phyloP scores from a whole-genome alignment of 352 stramenopile species.

The Phytophthora pistaciae region DNA sequence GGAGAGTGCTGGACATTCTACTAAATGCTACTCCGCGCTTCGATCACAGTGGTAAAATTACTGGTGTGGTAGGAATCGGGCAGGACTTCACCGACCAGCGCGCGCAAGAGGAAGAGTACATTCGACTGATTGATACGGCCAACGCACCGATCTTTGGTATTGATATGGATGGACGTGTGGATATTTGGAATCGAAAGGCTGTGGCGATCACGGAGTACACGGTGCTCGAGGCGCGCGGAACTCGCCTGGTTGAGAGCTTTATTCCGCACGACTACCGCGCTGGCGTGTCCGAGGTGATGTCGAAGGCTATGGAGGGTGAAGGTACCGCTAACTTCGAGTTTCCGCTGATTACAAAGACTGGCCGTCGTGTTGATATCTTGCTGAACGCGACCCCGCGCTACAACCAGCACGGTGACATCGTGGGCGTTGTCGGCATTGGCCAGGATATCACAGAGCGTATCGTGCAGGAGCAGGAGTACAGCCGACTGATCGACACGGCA shows the following conservation, averaged over 20 bases:
- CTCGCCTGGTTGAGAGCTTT: conserved; percentile 91
- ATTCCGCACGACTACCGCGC: conserved; percentile 81
- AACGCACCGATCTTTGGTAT: conserved; percentile 93
- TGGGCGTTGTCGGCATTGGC: conserved; percentile 84
- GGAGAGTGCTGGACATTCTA: conserved; percentile 77
- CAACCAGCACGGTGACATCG: conserved; percentile 82
- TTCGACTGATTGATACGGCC: conserved; percentile 89
- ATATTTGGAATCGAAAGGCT: conserved; percentile 94
- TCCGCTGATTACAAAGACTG: conserved; percentile 86
- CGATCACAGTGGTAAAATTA: conserved; percentile 76
- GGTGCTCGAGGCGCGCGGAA: conserved; percentile 88
- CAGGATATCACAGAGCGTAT: conserved; percentile 87
- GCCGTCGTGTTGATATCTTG: conserved; percentile 80
- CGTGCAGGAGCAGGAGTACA: conserved; percentile 91
- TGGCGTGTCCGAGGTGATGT: conserved; percentile 69
- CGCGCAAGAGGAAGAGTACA: conserved; percentile 90
- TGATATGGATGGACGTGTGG: conserved; percentile 82
- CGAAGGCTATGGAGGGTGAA: conserved; percentile 64
- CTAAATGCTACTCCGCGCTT: conserved; percentile 83
- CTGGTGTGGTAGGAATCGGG: conserved; percentile 81
- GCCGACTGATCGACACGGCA: conserved; percentile 86
- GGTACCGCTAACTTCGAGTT: conserved; percentile 91
- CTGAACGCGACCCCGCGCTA: conserved; percentile 87
- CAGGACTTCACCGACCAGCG: conserved; percentile 87
- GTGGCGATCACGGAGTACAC: conserved; percentile 92